Evolutionary conservation across 1,284 basidiomycete species (phyloP).

Genomic region (Trichosporon ovoides): DNA sequence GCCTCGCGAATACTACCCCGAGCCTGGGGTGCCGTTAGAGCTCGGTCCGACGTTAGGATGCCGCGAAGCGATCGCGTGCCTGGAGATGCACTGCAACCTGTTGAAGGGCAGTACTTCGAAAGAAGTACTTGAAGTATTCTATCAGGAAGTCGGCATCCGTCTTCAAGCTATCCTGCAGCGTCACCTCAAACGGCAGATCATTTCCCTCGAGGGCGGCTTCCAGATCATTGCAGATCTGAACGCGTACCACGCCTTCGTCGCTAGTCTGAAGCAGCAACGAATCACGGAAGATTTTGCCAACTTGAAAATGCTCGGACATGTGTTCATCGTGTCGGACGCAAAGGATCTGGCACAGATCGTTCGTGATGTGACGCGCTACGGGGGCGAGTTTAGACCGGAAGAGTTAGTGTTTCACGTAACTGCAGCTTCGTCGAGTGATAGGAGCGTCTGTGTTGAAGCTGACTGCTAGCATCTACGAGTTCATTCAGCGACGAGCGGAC

Average conservation of each 20-base stretch:
- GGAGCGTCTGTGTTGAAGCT: background rate
- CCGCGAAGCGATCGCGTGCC: slow-evolving; percentile 72
- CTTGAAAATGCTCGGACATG: slow-evolving; percentile 92
- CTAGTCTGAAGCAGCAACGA: slow-evolving; percentile 61
- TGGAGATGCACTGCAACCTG: slow-evolving; percentile 83
- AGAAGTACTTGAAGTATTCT: slow-evolving; percentile 94
- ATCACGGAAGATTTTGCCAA: slow-evolving; percentile 84
- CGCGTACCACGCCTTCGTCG: slow-evolving; percentile 81
- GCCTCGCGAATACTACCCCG: slow-evolving; percentile 83
- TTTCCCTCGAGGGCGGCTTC: slow-evolving; percentile 87
- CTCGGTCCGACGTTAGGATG: slow-evolving; percentile 82
- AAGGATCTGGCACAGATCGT: slow-evolving; percentile 94
- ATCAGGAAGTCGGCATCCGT: slow-evolving; percentile 91
- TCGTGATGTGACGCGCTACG: slow-evolving; percentile 85
- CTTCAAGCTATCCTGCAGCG: slow-evolving; percentile 87
- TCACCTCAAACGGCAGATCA: slow-evolving; percentile 93
- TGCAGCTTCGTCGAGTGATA: background rate
- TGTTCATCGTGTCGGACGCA: slow-evolving; percentile 77
- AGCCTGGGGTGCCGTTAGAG: slow-evolving; percentile 67
- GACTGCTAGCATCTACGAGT: slow-evolving; percentile 72
- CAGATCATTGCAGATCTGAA: slow-evolving; percentile 95
- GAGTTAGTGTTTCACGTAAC: slow-evolving; percentile 51
- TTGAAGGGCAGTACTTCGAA: slow-evolving; percentile 89
- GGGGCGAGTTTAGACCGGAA: slow-evolving; percentile 86
- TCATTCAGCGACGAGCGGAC: slow-evolving; percentile 83